phyloP scores from a whole-genome alignment of 2,329 filamentous ascomycete genomes.

The Fusarium mangiferae region DNA sequence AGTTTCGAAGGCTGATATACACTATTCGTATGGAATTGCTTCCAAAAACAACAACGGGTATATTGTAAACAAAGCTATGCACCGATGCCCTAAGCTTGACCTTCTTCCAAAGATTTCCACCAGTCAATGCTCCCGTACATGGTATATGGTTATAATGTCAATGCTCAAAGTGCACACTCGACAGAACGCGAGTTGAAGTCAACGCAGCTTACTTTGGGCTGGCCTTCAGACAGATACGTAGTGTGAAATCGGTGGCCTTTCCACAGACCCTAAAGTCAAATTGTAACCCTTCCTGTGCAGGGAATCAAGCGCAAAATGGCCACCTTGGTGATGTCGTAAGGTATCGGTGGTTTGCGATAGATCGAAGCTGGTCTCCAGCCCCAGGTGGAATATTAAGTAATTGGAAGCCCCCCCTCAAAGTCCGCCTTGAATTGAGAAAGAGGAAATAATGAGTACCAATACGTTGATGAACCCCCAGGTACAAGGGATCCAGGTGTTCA shows the following conservation, averaged over 20 bases:
- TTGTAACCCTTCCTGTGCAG: not conserved
- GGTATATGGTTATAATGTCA: not conserved
- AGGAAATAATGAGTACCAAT: conserved; percentile 83
- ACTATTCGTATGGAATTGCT: not conserved
- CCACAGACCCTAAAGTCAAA: not conserved
- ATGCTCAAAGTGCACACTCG: not conserved
- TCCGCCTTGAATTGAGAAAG: conserved; percentile 92
- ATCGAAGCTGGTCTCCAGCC: not conserved
- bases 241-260: not conserved
- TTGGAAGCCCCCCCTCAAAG: conserved; percentile 61
- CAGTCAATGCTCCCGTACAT: not conserved
- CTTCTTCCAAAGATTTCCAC: not conserved
- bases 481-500: conserved; percentile 95
- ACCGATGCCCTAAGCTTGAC: not conserved
- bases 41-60: not conserved
- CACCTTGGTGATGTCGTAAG: not conserved
- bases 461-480: conserved; percentile 89
- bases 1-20: not conserved
- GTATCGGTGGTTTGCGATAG: not conserved
- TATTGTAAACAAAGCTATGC: conserved; percentile 2
- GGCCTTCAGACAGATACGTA: not conserved
- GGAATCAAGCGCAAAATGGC: not conserved
- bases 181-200: not conserved
- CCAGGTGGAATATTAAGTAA: not conserved
- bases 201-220: not conserved